phyloP scores from a whole-genome alignment of 108 stramenopile genomes.

The Parietichytrium sp. region DNA sequence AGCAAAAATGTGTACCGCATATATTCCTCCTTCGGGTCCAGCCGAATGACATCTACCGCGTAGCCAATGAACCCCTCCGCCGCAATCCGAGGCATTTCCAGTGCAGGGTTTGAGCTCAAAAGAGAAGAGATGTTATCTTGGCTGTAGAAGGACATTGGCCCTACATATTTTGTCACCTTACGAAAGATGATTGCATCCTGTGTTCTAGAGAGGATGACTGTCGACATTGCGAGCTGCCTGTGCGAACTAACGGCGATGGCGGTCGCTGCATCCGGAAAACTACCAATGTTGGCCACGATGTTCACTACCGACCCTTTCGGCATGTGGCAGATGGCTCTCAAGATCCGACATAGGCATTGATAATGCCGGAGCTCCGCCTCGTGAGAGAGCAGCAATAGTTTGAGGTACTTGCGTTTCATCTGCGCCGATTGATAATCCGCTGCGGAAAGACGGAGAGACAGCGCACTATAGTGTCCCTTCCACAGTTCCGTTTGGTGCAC shows the following conservation, averaged over 20 bases:
- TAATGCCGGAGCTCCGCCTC: constrained; percentile 34
- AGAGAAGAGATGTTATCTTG: constrained; percentile 1
- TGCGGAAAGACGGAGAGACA: background rate
- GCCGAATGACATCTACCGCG: constrained; percentile 2
- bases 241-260: background rate
- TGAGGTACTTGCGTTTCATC: background rate
- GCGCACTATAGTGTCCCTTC: background rate
- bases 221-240: constrained; percentile 2
- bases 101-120: background rate
- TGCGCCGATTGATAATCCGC: background rate
- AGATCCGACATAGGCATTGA: background rate
- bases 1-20: constrained; percentile 38
- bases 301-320: constrained; percentile 10
- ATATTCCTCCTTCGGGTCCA: background rate
- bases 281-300: constrained; percentile 9
- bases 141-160: background rate
- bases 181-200: constrained; percentile 5
- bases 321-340: constrained; percentile 6
- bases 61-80: constrained; percentile 9
- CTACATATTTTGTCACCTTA: background rate
- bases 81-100: background rate
- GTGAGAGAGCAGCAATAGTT: background rate
- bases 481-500: background rate
- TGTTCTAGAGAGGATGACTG: constrained; percentile 4
- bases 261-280: constrained; percentile 6